phyloP scores from a whole-genome alignment of 768 basidiomycete genomes.

The Pholiota microspora region DNA sequence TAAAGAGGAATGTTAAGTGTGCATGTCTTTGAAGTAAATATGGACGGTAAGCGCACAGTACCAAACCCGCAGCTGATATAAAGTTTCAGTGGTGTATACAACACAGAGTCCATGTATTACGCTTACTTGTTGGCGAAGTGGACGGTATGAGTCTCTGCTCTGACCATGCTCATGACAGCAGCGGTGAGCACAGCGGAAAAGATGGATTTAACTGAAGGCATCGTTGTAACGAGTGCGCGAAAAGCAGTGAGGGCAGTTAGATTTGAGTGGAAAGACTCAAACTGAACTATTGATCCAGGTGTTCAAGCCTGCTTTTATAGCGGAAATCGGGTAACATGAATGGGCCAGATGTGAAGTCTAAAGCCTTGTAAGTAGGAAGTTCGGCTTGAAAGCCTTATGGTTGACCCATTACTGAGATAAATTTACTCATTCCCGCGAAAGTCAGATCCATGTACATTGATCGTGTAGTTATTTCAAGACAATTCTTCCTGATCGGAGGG shows the following conservation, averaged over 20 bases:
- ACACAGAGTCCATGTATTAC: too few relatives aligned
- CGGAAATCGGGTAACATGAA: neutral
- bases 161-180: slow-evolving; percentile 13
- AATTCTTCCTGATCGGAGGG: too few relatives aligned
- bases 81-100: too few relatives aligned
- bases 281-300: neutral
- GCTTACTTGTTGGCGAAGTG: slow-evolving; percentile 42
- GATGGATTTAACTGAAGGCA: neutral
- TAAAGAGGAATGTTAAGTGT: neutral
- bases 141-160: slow-evolving; percentile 44
- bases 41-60: neutral
- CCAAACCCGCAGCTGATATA: slow-evolving; percentile 4
- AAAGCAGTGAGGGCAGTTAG: neutral
- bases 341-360: too few relatives aligned
- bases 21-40: too few relatives aligned
- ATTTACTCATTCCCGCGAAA: too few relatives aligned
- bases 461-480: too few relatives aligned
- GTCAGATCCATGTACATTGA: too few relatives aligned
- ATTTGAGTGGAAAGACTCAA: neutral
- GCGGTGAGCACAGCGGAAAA: neutral
- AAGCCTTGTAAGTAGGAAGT: too few relatives aligned
- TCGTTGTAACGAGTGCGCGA: neutral
- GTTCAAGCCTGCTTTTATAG: neutral
- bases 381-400: too few relatives aligned
- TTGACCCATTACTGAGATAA: too few relatives aligned